A percentile compares a stretch with the other conserved stretches of the same genome.
Evolutionary conservation across 2,329 filamentous ascomycete genomes (phyloP).

Genomic region (Aphanocladium album): DNA sequence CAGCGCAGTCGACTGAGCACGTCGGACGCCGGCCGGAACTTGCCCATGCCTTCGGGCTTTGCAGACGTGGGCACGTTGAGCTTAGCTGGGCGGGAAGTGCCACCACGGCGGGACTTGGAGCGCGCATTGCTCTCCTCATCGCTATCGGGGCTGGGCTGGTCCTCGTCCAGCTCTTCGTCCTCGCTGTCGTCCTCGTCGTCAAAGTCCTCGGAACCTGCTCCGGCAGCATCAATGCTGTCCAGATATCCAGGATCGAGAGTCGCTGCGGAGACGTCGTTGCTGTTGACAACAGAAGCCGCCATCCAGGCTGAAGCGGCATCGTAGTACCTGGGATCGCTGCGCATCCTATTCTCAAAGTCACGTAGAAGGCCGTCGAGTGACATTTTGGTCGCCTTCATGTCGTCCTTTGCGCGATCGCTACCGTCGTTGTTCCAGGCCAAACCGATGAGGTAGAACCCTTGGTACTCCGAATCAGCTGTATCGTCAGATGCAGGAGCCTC

Average conservation of each 20-base stretch:
- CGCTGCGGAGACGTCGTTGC: slow-evolving; percentile 36
- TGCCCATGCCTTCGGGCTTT: slow-evolving; percentile 33
- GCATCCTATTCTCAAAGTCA: slow-evolving; percentile 45
- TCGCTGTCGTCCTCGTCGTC: slow-evolving; percentile 21
- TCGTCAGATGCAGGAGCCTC: slow-evolving; percentile 21
- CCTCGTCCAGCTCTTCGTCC: not conserved
- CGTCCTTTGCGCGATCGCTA: slow-evolving; percentile 30
- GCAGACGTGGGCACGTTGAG: slow-evolving; percentile 13
- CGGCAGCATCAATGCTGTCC: slow-evolving; percentile 31
- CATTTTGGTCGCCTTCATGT: slow-evolving; percentile 37
- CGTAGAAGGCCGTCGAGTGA: slow-evolving; percentile 39
- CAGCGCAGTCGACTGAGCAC: slow-evolving; percentile 56
- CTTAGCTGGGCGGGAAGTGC: slow-evolving; percentile 6
- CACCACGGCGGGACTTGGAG: slow-evolving; percentile 10
- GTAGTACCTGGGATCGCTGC: slow-evolving; percentile 42
- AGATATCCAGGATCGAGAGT: slow-evolving; percentile 44
- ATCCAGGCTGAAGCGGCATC: slow-evolving; percentile 47
- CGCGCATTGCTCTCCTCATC: slow-evolving; percentile 14
- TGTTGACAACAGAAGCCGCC: slow-evolving; percentile 34
- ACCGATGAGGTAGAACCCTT: slow-evolving; percentile 59
- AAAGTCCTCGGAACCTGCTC: slow-evolving; percentile 38
- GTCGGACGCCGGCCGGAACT: slow-evolving; percentile 53
- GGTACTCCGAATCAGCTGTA: slow-evolving; percentile 41
- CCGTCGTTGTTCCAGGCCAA: slow-evolving; percentile 33
- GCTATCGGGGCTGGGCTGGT: not conserved